A percentile compares a stretch with the other conserved stretches of the same genome.
These are phyloP conservation scores for Sindora glabra DNA, from an alignment of 306 rosid genomes.

Conservation along the genomic window DNA sequence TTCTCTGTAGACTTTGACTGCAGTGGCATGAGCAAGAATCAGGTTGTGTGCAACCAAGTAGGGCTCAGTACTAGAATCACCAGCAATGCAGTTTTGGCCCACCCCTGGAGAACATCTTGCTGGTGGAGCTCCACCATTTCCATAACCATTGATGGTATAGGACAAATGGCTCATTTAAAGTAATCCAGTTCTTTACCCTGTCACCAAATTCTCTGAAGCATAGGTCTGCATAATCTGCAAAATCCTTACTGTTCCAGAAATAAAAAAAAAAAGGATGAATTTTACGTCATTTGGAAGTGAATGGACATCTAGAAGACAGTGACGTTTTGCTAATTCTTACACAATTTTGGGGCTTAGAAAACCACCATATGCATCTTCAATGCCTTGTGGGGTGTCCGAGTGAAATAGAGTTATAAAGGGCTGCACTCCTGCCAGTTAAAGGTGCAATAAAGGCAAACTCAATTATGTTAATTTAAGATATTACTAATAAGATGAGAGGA, in stretches of 20 bases:
- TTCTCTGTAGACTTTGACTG: constrained; percentile 18
- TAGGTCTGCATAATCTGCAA: constrained; percentile 42
- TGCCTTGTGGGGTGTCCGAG: constrained; percentile 54
- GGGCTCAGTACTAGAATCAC: constrained; percentile 36
- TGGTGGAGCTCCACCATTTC: constrained; percentile 37
- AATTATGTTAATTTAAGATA: neutral
- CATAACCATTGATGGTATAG: constrained; percentile 26
- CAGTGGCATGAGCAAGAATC: constrained; percentile 36
- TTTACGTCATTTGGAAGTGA: neutral
- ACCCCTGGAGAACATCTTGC: constrained; percentile 40
- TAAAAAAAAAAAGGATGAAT: neutral
- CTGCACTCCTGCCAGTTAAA: constrained; percentile 26
- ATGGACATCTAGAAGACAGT: neutral
- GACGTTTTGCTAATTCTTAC: constrained; percentile 23
- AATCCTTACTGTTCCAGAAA: constrained; percentile 36
- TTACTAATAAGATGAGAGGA: no score
- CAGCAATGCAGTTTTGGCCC: constrained; percentile 28
- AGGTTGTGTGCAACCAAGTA: constrained; percentile 23
- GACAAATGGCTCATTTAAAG: constrained; percentile 56
- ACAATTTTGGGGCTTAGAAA: constrained; percentile 39
- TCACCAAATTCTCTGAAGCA: constrained; percentile 66
- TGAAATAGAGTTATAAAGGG: constrained; percentile 66
- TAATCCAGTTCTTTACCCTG: constrained; percentile 64
- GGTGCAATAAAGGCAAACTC: neutral
- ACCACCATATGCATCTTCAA: constrained; percentile 52